Evolutionary conservation across 805 yeast species (phyloP).

Genomic region (Candida nanaspora): DNA sequence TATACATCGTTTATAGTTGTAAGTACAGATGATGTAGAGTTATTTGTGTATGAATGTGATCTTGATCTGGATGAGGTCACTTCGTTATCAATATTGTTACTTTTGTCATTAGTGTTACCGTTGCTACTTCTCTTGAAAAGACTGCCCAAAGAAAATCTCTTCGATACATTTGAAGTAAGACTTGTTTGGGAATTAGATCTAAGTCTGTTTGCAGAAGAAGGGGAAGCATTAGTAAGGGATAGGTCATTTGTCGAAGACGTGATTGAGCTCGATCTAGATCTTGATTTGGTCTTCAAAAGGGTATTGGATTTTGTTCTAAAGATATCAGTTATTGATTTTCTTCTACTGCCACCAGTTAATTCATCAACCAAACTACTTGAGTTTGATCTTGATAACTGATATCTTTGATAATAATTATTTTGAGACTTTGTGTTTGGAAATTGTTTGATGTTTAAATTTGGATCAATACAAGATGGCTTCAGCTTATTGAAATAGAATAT

Average conservation of each 20-base stretch:
- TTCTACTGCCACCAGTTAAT: neutral
- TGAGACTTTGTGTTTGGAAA: neutral
- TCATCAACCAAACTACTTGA: neutral
- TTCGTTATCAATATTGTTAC: neutral
- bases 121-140: too few relatives aligned
- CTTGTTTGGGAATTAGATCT: neutral
- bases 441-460: constrained; percentile 18
- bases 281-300: too few relatives aligned
- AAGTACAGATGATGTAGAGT: neutral
- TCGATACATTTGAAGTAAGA: neutral
- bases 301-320: neutral
- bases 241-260: too few relatives aligned
- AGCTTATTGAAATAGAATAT: constrained; percentile 15
- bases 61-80: neutral
- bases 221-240: too few relatives aligned
- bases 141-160: too few relatives aligned
- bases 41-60: neutral
- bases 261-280: too few relatives aligned
- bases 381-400: neutral
- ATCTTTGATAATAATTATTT: neutral
- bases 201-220: too few relatives aligned
- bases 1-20: neutral
- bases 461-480: constrained; percentile 18
- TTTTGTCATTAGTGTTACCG: neutral
- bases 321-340: neutral